Conservation (phyloP, 768 basidiomycete genomes). For the Amyloporia xantha region DNA sequence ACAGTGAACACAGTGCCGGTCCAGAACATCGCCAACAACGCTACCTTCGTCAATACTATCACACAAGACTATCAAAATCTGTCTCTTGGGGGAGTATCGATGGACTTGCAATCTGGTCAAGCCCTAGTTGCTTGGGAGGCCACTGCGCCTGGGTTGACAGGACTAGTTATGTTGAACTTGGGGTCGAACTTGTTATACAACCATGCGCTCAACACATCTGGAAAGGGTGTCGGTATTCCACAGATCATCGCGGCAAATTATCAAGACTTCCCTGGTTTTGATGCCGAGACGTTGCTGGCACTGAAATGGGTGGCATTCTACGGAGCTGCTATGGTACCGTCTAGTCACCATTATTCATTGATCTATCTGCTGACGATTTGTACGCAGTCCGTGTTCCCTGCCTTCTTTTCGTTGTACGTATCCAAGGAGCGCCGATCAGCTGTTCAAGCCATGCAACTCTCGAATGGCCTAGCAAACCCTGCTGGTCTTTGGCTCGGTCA, state of each 20-base stretch:
- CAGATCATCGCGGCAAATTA: constrained; percentile 55
- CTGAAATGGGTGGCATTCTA: constrained; percentile 76
- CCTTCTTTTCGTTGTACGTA: constrained; percentile 75
- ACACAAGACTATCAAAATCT: constrained; percentile 45
- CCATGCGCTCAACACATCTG: constrained; percentile 48
- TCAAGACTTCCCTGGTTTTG: constrained; percentile 49
- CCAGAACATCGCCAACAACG: constrained; percentile 44
- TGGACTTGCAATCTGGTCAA: constrained; percentile 42
- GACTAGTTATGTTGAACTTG: constrained; percentile 59
- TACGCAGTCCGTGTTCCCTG: constrained; percentile 64
- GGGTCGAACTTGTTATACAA: constrained; percentile 63
- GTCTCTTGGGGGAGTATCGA: constrained; percentile 62
- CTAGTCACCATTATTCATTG: not conserved
- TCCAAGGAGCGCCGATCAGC: constrained; percentile 63
- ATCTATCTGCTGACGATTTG: not conserved
- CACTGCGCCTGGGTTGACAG: constrained; percentile 48
- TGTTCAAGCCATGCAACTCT: constrained; percentile 79
- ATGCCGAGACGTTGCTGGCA: constrained; percentile 48
- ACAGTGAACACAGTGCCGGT: constrained; percentile 30
- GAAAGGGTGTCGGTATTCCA: constrained; percentile 29
- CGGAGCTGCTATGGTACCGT: constrained; percentile 61
- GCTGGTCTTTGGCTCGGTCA: constrained; percentile 76
- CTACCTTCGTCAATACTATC: constrained; percentile 52
- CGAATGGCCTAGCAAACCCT: constrained; percentile 66
- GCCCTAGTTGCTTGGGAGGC: constrained; percentile 71